Evolutionary conservation across 371 early-diverging fungal genomes (phyloP), one percentile per base, ranked within the genome.

Genomic region (Phascolomyces articulosus): DNA sequence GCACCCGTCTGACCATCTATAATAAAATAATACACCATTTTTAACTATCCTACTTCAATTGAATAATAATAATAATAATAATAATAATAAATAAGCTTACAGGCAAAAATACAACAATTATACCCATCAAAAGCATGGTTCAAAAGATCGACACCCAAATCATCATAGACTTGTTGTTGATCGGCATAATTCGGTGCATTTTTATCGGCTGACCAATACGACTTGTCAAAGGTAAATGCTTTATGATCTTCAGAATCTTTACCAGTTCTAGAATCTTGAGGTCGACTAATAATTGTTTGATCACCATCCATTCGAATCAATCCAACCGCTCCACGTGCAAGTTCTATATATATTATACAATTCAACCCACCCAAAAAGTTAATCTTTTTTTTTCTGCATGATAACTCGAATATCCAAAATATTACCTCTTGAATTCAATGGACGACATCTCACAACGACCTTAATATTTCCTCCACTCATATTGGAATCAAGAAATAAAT

Each of bases 81-180:
- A n/a, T n/a, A n/a, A n/a, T n/a, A n/a, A n/a, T n/a, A n/a, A n/a
- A n/a, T 16, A 26, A 26, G 59, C 67, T 78, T 86, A 90, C 89
- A 95, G 38, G 95, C 96, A 72, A 95, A 91, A 28, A 95, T 92
- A 77, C 93, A 93, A 62, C 91, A 89, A 72, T 95, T 93, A 75
- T 95, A 95, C 28, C 95, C 95, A 28, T 84, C 86, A 66, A 95
- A 91, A 1, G 96, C 92, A 68, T 97, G 96, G 63, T 93, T 86
- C n/a, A 95, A 72, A 21, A 97, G 73, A 21, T 90, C 90, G 41
- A 76, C 80, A 18, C 95, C 95, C 21, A 95, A 71, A 60, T 88
- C 90, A 29, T 87, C 79, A 67, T 91, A 97, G 8, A 97, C 87
- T 6, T 66, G 74, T 55, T 86, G 72, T 66, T 96, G 97, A 64